These are phyloP conservation scores for Gossypium raimondii DNA, from an alignment of 345 rosid genomes.

Conservation along the genomic window DNA sequence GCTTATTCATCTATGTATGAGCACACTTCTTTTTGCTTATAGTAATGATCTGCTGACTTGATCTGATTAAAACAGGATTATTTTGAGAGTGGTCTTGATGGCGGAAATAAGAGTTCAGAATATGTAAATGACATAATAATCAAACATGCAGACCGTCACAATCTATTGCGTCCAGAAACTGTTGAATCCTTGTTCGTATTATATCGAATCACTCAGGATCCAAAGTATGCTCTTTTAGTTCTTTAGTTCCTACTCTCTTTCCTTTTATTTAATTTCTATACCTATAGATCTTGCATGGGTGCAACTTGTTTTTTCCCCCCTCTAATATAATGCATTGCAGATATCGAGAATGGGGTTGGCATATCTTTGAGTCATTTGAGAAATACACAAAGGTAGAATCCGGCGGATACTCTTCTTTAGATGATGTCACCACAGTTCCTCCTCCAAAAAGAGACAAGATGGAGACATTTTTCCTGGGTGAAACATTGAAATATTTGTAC, in stretches of 20 bases:
- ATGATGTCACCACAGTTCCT: constrained; percentile 77
- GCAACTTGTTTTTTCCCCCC: constrained; percentile 2
- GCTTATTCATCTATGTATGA: neutral
- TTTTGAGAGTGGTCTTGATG: constrained; percentile 76
- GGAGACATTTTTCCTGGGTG: constrained; percentile 93
- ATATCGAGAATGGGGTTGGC: constrained; percentile 87
- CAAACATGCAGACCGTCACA: constrained; percentile 81
- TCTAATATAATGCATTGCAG: constrained; percentile 34
- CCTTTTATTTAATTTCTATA: neutral
- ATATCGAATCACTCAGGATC: constrained; percentile 77
- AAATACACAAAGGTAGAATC: constrained; percentile 69
- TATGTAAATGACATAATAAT: constrained; percentile 81
- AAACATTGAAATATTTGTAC: constrained; percentile 83
- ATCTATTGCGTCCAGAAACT: constrained; percentile 92
- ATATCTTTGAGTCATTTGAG: constrained; percentile 91
- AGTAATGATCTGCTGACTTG: constrained; percentile 17
- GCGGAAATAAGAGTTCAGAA: constrained; percentile 79
- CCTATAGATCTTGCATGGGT: neutral
- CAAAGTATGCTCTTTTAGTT: constrained; percentile 47
- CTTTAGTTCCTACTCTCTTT: neutral
- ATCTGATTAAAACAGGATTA: constrained; percentile 53
- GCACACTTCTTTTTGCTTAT: constrained; percentile 10
- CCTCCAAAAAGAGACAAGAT: constrained; percentile 85
- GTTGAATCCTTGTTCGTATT: constrained; percentile 90
- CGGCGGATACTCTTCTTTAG: constrained; percentile 82